phyloP scores from a whole-genome alignment of 169 alveolate genomes.

The Theileria sp. region DNA sequence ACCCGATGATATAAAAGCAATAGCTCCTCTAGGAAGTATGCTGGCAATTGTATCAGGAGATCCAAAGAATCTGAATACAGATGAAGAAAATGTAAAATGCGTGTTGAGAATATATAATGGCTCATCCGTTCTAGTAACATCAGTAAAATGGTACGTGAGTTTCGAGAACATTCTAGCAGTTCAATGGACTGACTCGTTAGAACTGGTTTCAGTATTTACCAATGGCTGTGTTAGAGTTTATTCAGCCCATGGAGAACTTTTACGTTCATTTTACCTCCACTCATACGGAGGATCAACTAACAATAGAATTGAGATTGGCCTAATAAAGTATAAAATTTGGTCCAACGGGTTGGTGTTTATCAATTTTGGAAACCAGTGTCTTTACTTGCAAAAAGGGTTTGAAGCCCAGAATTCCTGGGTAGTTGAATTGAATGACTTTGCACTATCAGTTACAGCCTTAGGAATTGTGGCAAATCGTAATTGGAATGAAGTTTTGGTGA shows the following conservation, averaged over 20 bases:
- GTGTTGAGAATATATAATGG: slow-evolving; percentile 51
- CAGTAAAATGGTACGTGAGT: slow-evolving; percentile 51
- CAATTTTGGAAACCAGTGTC: slow-evolving; percentile 25
- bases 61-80: not conserved
- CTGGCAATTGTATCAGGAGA: slow-evolving; percentile 44
- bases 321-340: slow-evolving; percentile 37
- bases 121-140: slow-evolving; percentile 30
- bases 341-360: slow-evolving; percentile 45
- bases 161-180: slow-evolving; percentile 40
- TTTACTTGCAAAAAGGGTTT: slow-evolving; percentile 58
- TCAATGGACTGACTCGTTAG: slow-evolving; percentile 53
- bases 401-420: slow-evolving; percentile 22
- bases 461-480: slow-evolving; percentile 45
- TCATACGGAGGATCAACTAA: slow-evolving; percentile 9
- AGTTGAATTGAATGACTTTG: slow-evolving; percentile 30
- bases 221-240: slow-evolving; percentile 62
- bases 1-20: slow-evolving; percentile 43
- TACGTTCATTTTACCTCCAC: slow-evolving; percentile 44
- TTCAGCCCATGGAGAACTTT: slow-evolving; percentile 56
- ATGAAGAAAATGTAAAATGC: slow-evolving; percentile 41
- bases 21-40: slow-evolving; percentile 59
- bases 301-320: slow-evolving; percentile 8
- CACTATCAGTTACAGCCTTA: slow-evolving; percentile 35
- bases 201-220: slow-evolving; percentile 39
- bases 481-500: slow-evolving; percentile 36